phyloP scores from a whole-genome alignment of 2,329 filamentous ascomycete species.

The Zalaria obscura region DNA sequence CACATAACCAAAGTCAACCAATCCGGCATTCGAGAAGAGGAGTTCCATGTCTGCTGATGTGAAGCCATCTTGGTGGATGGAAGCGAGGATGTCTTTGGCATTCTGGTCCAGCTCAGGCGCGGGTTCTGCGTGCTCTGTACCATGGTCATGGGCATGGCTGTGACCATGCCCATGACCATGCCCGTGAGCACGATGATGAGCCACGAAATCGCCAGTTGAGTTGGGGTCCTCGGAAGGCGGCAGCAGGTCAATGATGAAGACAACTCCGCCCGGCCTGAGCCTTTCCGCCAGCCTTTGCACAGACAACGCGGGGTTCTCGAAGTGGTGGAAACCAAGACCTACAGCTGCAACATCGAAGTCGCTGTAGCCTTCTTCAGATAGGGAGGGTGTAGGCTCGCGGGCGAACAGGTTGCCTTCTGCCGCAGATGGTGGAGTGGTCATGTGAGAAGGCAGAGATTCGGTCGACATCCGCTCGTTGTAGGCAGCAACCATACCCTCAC shows the following conservation, averaged over 20 bases:
- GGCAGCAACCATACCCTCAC: constrained; percentile 15
- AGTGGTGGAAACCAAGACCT: constrained; percentile 32
- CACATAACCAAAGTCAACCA: constrained; percentile 16
- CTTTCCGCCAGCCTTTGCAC: constrained; percentile 13
- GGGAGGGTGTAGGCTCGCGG: constrained; percentile 9
- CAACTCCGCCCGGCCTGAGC: constrained; percentile 14
- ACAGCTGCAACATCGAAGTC: constrained; percentile 29
- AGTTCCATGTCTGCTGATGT: constrained; percentile 10
- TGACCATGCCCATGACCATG: background rate
- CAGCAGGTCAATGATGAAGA: constrained; percentile 16
- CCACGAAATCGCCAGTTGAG: constrained; percentile 5
- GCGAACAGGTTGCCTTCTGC: constrained; percentile 22
- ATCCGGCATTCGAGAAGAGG: constrained; percentile 14
- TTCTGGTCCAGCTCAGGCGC: background rate
- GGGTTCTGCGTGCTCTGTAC: background rate
- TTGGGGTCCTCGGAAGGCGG: background rate
- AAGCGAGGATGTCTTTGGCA: background rate
- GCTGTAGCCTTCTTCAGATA: constrained; percentile 14
- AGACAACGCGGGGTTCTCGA: constrained; percentile 16
- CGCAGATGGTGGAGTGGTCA: constrained; percentile 7
- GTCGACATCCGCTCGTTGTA: constrained; percentile 14
- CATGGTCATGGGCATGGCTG: constrained; percentile 2
- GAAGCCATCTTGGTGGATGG: constrained; percentile 20
- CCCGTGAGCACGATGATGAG: background rate
- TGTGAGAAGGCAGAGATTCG: background rate